Evolutionary conservation across 75 land plant species (phyloP), one percentile per base, ranked within the genome.

Genomic region (Pseudotsuga menziesii): DNA sequence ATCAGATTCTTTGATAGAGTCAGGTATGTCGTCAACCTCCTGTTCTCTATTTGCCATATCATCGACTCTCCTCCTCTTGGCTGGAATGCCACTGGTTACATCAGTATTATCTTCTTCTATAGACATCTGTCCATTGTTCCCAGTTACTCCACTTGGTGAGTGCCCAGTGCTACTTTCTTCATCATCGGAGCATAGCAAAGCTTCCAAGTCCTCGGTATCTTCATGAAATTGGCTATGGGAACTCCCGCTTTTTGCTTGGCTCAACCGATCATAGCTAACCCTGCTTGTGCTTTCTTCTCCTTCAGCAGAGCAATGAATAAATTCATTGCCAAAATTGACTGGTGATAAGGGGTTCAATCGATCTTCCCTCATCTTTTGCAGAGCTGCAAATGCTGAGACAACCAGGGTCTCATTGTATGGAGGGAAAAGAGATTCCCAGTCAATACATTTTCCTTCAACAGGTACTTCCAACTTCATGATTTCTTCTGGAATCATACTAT

Each of bases 181-280:
- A 61, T 74, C 75, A 72, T 87, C 91, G 8, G 93, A 91, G 56
- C 90, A 85, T 23, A 91, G 78, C 25, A 91, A 74, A 0, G 93
- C 93, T 77, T 91, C 80, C 25, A 91, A 64, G 56, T 89, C 93
- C 78, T 89, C 88, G 0, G 89, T 89, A 64, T 91, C 86, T 77
- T 91, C 93, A 80, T 85, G 93, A 81, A 83, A 83, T 62, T 83
- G 82, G 60, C 41, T 20, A 23, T 76, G 76, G 15, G 58, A 75
- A 26, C 76, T 55, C 56, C 16, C 75, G 69, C 56, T 61, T 55
- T 32, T 56, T 15, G 66, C 22, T 16, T 73, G 56, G 63, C 75
- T 54, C 13, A 9, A 35, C n/a, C 22, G 48, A 69, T 69, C 13
- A 44, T 36, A 39, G 41, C 72, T 69, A n/a, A 20, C 11, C 48